phyloP scores from a whole-genome alignment of 768 basidiomycete genomes.

The Amanita subjunquillea region DNA sequence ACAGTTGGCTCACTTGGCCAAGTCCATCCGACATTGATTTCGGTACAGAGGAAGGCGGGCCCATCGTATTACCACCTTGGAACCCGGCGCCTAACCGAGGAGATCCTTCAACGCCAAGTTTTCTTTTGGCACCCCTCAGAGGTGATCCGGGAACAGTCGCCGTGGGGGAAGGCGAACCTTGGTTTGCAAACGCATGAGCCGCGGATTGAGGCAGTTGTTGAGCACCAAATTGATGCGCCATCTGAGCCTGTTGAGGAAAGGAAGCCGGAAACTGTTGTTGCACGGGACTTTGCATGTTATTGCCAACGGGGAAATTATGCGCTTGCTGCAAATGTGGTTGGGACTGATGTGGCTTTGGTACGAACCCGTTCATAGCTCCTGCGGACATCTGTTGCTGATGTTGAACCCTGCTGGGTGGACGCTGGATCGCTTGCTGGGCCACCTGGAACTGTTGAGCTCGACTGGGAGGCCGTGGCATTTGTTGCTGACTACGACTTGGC shows the following conservation, averaged over 20 bases:
- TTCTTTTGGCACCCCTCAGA: constrained; percentile 20
- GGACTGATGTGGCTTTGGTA: constrained; percentile 3
- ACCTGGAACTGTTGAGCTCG: constrained; percentile 8
- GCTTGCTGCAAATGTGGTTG: constrained; percentile 1
- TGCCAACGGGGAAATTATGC: not conserved
- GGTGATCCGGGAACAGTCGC: constrained; percentile 15
- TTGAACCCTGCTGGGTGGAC: constrained; percentile 10
- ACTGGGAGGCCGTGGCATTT: constrained; percentile 9
- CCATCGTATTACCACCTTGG: constrained; percentile 10
- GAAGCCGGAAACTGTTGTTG: constrained; percentile 8
- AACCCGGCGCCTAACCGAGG: constrained; percentile 9
- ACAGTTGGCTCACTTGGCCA: constrained; percentile 6
- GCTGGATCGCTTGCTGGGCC: not conserved
- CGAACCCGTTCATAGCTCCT: constrained; percentile 6
- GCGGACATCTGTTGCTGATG: constrained; percentile 3
- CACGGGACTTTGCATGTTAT: constrained; percentile 7
- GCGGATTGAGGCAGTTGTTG: constrained; percentile 5
- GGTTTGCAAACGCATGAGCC: not conserved
- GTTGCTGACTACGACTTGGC: constrained; percentile 9
- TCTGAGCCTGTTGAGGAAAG: constrained; percentile 12
- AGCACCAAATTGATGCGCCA: constrained; percentile 4
- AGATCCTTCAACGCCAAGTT: constrained; percentile 16
- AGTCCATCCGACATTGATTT: constrained; percentile 3
- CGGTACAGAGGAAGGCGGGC: constrained; percentile 10
- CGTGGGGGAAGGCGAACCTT: constrained; percentile 8